A percentile compares a stretch with the other conserved stretches of the same genome.
phyloP scores from a whole-genome alignment of 768 basidiomycete species.

The Harrya chromipes region DNA sequence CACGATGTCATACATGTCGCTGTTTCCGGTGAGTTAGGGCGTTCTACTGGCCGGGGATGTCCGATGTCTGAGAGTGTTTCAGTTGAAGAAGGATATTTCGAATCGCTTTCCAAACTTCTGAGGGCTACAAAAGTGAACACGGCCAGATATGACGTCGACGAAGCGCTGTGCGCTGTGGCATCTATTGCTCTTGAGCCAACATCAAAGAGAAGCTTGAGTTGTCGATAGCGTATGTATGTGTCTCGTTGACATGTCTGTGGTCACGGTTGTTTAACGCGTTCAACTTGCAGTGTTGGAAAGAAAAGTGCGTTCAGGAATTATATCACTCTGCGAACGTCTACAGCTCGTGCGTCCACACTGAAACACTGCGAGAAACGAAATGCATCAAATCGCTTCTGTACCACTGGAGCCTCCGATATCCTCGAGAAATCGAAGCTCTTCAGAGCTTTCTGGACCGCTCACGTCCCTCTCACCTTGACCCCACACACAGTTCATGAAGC shows the following conservation, averaged over 20 bases:
- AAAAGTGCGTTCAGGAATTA: conserved; percentile 5
- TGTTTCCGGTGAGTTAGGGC: conserved; percentile 8
- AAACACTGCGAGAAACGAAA: too few species aligned
- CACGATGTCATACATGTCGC: neutral
- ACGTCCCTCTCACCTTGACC: too few species aligned
- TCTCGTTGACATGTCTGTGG: neutral
- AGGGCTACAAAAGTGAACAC: neutral
- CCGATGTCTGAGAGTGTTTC: too few species aligned
- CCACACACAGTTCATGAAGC: too few species aligned
- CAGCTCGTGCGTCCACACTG: too few species aligned
- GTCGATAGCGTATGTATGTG: conserved; percentile 13
- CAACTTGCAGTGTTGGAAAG: conserved; percentile 5
- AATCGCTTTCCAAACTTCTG: too few species aligned
- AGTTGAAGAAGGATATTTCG: too few species aligned
- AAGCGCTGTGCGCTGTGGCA: conserved; percentile 9
- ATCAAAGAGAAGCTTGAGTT: conserved; percentile 15
- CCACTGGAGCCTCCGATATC: too few species aligned
- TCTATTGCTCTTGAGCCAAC: conserved; percentile 13
- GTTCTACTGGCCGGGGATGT: neutral
- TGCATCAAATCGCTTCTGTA: too few species aligned
- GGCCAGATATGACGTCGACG: conserved; percentile 3
- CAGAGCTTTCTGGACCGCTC: too few species aligned
- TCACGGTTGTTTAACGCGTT: neutral
- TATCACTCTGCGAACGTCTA: too few species aligned
- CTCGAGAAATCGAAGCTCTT: too few species aligned